Evolutionary conservation across 2,329 filamentous ascomycete species (phyloP).

Genomic region (Penicillium sp.): DNA sequence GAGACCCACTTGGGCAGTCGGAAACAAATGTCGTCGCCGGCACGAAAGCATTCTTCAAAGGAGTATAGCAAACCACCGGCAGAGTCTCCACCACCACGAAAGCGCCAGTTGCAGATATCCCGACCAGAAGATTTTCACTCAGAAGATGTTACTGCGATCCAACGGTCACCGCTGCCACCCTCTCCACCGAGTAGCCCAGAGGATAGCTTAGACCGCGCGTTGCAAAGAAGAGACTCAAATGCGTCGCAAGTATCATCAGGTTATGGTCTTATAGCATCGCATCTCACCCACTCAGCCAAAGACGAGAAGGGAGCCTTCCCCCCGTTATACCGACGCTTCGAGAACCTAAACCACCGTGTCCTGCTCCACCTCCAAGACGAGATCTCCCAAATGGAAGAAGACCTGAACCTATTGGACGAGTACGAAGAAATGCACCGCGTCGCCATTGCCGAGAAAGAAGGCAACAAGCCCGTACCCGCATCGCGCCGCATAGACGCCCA

Average conservation of each 20-base stretch:
- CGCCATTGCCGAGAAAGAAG: slow-evolving; percentile 34
- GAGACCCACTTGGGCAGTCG: slow-evolving; percentile 27
- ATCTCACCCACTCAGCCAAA: slow-evolving; percentile 29
- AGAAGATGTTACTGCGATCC: slow-evolving; percentile 17
- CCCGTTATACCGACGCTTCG: slow-evolving; percentile 81
- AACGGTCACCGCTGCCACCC: slow-evolving; percentile 29
- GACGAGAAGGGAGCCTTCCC: slow-evolving; percentile 31
- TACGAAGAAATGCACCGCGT: slow-evolving; percentile 45
- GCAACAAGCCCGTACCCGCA: slow-evolving; percentile 33
- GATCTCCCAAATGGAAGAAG: slow-evolving; percentile 75
- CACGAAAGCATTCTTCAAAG: slow-evolving; percentile 22
- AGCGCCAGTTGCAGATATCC: slow-evolving; percentile 32
- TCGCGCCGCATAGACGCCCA: slow-evolving; percentile 46
- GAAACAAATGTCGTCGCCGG: slow-evolving; percentile 15
- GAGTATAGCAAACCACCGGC: slow-evolving; percentile 14
- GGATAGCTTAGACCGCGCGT: slow-evolving; percentile 24
- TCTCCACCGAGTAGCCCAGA: slow-evolving; percentile 36
- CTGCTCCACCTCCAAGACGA: slow-evolving; percentile 84
- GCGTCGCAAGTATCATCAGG: slow-evolving; percentile 29
- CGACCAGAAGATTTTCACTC: slow-evolving; percentile 36
- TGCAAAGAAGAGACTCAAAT: slow-evolving; percentile 24
- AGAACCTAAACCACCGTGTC: slow-evolving; percentile 76
- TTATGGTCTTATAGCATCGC: slow-evolving; percentile 37
- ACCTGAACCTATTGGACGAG: slow-evolving; percentile 69
- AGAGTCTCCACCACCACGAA: slow-evolving; percentile 23